A percentile compares a stretch with the other conserved stretches of the same genome.
Conservation (phyloP, 2,329 filamentous ascomycete genomes). For the Exophiala oligosperma region DNA sequence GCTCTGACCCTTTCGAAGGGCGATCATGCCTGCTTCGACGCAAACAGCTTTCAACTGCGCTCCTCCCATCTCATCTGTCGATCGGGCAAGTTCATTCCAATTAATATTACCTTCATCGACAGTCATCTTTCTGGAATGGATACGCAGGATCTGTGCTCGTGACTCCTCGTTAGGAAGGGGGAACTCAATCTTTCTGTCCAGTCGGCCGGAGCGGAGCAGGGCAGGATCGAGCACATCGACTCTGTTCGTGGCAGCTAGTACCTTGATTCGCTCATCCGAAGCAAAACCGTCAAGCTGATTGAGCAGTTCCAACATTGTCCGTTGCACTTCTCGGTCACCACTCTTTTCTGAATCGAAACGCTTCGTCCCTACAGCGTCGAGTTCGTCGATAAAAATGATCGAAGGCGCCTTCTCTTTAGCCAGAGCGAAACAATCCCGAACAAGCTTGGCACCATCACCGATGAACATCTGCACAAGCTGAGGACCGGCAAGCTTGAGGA, state of each 20-base stretch:
- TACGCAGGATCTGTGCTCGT: constrained; percentile 92
- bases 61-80: constrained; percentile 97
- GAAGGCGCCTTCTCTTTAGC: constrained; percentile 98
- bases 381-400: constrained; percentile 99
- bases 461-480: constrained; percentile 99
- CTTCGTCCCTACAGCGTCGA: constrained; percentile 97
- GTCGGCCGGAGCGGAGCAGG: constrained; percentile 82
- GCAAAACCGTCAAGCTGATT: constrained; percentile 99
- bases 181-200: constrained; percentile 98
- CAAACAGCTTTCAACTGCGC: constrained; percentile 98
- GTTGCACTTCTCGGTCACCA: constrained; percentile 94
- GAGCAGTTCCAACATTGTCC: constrained; percentile 97
- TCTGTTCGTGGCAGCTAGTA: constrained; percentile 90
- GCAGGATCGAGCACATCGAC: constrained; percentile 93
- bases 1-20: constrained; percentile 86
- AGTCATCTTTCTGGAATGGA: constrained; percentile 98
- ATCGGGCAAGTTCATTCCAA: constrained; percentile 92
- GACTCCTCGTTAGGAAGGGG: constrained; percentile 97
- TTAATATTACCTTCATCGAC: constrained; percentile 83
- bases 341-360: constrained; percentile 98
- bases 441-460: constrained; percentile 94
- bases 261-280: constrained; percentile 94
- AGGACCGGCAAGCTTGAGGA: constrained; percentile 95
- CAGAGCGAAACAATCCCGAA: constrained; percentile 94
- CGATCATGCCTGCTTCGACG: constrained; percentile 98